A percentile compares a stretch with the other conserved stretches of the same genome.
Evolutionary conservation across 192 early-diverging fungal species (phyloP).

Genomic region (Umbelopsis sp.): DNA sequence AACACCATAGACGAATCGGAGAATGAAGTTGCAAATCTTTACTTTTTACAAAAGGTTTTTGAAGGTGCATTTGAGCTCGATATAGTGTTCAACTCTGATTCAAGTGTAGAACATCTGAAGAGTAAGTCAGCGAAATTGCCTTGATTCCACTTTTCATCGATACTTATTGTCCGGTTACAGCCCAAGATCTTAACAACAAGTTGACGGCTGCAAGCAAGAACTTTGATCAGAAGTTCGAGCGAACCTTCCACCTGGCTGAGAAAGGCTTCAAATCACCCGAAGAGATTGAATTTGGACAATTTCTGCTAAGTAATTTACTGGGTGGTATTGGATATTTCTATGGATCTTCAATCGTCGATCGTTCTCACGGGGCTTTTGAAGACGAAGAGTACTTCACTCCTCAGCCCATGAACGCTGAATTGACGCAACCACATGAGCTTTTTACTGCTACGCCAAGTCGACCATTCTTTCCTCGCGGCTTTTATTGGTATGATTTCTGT

Average conservation of each 20-base stretch:
- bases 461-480: slow-evolving; percentile 96
- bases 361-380: slow-evolving; percentile 62
- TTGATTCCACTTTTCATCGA: not conserved
- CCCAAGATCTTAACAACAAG: slow-evolving; percentile 7
- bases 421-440: slow-evolving; percentile 67
- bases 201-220: slow-evolving; percentile 22
- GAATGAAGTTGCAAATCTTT: slow-evolving; percentile 47
- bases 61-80: slow-evolving; percentile 67
- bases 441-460: slow-evolving; percentile 86
- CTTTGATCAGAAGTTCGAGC: slow-evolving; percentile 79
- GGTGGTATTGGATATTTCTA: slow-evolving; percentile 92
- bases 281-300: slow-evolving; percentile 73
- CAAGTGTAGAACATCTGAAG: slow-evolving; percentile 1
- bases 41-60: slow-evolving; percentile 67
- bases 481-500: slow-evolving; percentile 66
- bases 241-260: slow-evolving; percentile 62
- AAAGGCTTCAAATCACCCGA: slow-evolving; percentile 64
- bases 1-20: slow-evolving; percentile 42
- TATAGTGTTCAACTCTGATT: slow-evolving; percentile 42
- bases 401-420: slow-evolving; percentile 53
- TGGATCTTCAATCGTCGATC: slow-evolving; percentile 74
- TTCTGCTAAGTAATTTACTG: slow-evolving; percentile 78
- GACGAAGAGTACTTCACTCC: slow-evolving; percentile 54
- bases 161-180: not conserved
- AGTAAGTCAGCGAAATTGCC: not conserved